These are phyloP conservation scores for Entomortierella chlamydospora DNA, from an alignment of 192 early-diverging fungal genomes.

Conservation along the genomic window DNA sequence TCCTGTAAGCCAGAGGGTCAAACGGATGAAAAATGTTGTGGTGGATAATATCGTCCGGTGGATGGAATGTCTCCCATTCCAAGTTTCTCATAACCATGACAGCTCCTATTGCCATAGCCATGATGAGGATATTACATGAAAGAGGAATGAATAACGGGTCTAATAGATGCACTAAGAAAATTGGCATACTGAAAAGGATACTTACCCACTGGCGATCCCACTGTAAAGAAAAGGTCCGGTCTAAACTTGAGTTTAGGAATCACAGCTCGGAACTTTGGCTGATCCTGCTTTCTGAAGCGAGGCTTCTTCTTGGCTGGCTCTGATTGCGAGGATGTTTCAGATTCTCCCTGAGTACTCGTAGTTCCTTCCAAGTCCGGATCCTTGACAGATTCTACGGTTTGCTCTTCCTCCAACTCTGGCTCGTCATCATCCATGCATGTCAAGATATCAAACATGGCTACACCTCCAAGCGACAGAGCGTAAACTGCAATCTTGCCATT, in stretches of 20 bases:
- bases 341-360: conserved; percentile 9
- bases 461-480: conserved; percentile 77
- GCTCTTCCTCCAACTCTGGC: background rate
- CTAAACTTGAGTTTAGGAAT: conserved; percentile 59
- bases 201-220: conserved; percentile 64
- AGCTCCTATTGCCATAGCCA: conserved; percentile 56
- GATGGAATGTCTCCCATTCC: conserved; percentile 61
- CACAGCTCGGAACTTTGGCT: conserved; percentile 32
- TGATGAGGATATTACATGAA: background rate
- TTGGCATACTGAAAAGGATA: too few species aligned
- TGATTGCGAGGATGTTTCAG: background rate
- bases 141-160: too few species aligned
- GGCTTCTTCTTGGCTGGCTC: background rate
- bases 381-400: conserved; percentile 2
- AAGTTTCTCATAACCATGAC: conserved; percentile 73
- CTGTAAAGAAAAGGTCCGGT: conserved; percentile 59
- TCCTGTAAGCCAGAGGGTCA: conserved; percentile 80
- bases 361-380: too few species aligned
- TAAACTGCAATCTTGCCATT: conserved; percentile 69
- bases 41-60: conserved; percentile 62
- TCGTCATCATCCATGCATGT: conserved; percentile 57
- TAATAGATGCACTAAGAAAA: too few species aligned
- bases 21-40: conserved; percentile 84
- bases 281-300: conserved; percentile 38
- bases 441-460: conserved; percentile 77